Percentiles rank a stretch among this genome's conserved stretches.
phyloP scores from a whole-genome alignment of 2,329 filamentous ascomycete genomes.

The Colletotrichum chlorophyti region DNA sequence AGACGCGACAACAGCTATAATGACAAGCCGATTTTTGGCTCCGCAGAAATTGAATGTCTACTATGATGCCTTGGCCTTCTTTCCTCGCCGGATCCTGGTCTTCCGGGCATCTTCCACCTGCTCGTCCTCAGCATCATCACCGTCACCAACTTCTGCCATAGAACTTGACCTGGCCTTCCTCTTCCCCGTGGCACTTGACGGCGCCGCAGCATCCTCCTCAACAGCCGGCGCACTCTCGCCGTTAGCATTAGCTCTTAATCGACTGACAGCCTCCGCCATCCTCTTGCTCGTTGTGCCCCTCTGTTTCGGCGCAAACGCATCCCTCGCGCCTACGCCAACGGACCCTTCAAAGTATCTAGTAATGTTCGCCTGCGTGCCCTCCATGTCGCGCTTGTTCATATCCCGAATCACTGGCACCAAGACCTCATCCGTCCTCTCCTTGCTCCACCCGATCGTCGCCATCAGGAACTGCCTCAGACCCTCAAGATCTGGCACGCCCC shows the following conservation, averaged over 20 bases:
- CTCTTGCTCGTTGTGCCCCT: conserved; percentile 72
- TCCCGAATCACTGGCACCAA: conserved; percentile 94
- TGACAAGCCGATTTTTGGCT: no score
- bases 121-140: background rate
- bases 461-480: conserved; percentile 85
- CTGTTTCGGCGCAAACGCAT: conserved; percentile 75
- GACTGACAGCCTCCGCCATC: conserved; percentile 77
- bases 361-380: conserved; percentile 96
- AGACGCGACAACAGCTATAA: no score
- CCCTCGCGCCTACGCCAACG: conserved; percentile 71
- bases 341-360: conserved; percentile 87
- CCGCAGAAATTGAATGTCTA: no score
- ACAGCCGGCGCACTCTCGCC: conserved; percentile 30
- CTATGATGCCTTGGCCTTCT: conserved; percentile 23
- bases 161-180: conserved; percentile 16
- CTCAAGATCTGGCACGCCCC: conserved; percentile 94
- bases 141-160: background rate
- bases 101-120: background rate
- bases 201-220: background rate
- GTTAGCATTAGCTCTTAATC: conserved; percentile 63
- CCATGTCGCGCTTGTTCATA: conserved; percentile 86
- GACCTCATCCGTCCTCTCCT: conserved; percentile 93
- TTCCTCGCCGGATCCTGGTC: conserved; percentile 1
- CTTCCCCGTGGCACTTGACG: conserved; percentile 13
- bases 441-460: conserved; percentile 90